Percentiles rank a stretch among this genome's conserved stretches.
phyloP scores from a whole-genome alignment of 192 early-diverging fungal genomes.

The Umbelopsis isabellina region DNA sequence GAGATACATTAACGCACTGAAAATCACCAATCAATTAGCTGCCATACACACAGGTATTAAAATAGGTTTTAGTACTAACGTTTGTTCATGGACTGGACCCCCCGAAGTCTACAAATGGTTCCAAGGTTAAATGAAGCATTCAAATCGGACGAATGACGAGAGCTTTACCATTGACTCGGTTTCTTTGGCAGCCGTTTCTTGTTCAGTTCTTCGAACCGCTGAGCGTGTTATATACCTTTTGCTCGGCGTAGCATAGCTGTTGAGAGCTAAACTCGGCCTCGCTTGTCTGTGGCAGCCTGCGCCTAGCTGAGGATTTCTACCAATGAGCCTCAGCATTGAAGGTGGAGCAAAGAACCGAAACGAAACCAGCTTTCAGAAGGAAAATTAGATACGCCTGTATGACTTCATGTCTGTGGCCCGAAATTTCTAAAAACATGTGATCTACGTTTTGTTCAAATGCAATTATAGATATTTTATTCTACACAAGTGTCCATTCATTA shows the following conservation, averaged over 20 bases:
- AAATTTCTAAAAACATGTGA: conserved; percentile 16
- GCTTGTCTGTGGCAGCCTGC: not conserved
- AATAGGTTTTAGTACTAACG: not conserved
- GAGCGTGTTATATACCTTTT: conserved; percentile 1
- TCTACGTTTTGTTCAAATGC: not conserved
- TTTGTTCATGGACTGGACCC: conserved; percentile 1
- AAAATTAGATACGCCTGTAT: not conserved
- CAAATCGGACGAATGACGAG: not conserved
- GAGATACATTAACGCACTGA: conserved; percentile 32
- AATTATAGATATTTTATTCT: conserved; percentile 5
- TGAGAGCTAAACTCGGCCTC: not conserved
- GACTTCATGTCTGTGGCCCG: not conserved
- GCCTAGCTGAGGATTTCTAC: not conserved
- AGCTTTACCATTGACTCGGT: conserved; percentile 6
- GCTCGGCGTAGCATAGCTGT: not conserved
- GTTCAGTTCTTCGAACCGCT: conserved; percentile 11
- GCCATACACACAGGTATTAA: not conserved
- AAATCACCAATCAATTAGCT: not conserved
- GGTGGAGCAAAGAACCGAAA: not conserved
- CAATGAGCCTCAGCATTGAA: not conserved
- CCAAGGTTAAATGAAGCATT: not conserved
- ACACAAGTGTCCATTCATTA: conserved; percentile 26
- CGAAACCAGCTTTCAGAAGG: not conserved
- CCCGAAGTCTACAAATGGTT: not conserved
- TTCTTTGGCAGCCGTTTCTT: conserved; percentile 16